phyloP scores from a whole-genome alignment of 2,329 filamentous ascomycete genomes.

The Scleromitrula shiraiana region DNA sequence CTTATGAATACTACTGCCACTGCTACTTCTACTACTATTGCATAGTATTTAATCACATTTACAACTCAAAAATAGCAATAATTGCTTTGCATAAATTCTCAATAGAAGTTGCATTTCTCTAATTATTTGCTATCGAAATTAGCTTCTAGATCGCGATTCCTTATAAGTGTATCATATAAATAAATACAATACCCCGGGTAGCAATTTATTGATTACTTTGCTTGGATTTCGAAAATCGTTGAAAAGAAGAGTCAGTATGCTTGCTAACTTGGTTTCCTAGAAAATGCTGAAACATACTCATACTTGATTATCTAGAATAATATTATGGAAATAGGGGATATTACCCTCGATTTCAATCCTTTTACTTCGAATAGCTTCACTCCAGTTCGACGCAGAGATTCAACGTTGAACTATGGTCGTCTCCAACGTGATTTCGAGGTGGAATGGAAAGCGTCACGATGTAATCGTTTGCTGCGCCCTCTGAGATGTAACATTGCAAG shows the following conservation, averaged over 20 bases:
- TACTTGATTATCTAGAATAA: not conserved
- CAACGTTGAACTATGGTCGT: conserved; percentile 17
- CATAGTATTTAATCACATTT: too few species aligned
- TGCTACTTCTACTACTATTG: too few species aligned
- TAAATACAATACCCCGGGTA: too few species aligned
- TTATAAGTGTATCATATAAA: too few species aligned
- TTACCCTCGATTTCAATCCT: not conserved
- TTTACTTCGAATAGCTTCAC: conserved; percentile 19
- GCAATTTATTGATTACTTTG: too few species aligned
- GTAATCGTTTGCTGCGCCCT: conserved; percentile 36
- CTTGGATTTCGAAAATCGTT: too few species aligned
- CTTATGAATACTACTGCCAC: too few species aligned
- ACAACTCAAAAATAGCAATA: too few species aligned
- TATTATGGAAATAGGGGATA: conserved; percentile 7
- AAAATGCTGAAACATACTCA: not conserved
- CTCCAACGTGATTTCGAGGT: conserved; percentile 16
- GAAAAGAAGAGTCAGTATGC: not conserved
- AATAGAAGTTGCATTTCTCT: conserved; percentile 4
- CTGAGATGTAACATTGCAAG: conserved; percentile 36
- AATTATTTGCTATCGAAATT: conserved; percentile 10
- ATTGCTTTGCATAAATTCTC: too few species aligned
- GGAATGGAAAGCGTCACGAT: conserved; percentile 36
- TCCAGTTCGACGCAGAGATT: conserved; percentile 22
- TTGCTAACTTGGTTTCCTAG: not conserved
- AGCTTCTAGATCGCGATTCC: too few species aligned